phyloP scores from a whole-genome alignment of 768 basidiomycete species.

The Lactifluus rugatus region DNA sequence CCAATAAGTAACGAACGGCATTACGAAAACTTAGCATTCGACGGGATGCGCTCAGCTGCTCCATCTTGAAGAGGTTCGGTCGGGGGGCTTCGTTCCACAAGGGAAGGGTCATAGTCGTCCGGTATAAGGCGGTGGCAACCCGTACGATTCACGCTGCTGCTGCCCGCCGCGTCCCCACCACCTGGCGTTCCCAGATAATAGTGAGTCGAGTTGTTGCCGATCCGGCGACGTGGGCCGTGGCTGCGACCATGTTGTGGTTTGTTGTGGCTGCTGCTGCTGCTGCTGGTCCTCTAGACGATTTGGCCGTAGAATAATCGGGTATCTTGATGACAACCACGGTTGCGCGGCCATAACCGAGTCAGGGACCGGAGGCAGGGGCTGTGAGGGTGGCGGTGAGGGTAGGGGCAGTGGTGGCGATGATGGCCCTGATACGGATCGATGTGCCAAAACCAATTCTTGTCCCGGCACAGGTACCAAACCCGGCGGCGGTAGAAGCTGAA shows the following conservation, averaged over 20 bases:
- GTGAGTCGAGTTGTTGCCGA: neutral
- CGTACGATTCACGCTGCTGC: neutral
- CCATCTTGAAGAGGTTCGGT: neutral
- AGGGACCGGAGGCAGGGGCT: neutral
- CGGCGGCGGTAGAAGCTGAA: neutral
- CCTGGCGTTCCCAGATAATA: neutral
- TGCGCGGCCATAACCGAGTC: too few relatives aligned
- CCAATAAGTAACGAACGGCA: neutral
- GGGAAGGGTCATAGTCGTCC: neutral
- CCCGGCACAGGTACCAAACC: neutral
- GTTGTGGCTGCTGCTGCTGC: neutral
- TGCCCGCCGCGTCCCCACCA: neutral
- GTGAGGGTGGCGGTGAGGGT: neutral
- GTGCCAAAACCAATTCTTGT: too few relatives aligned
- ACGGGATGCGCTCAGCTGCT: too few relatives aligned
- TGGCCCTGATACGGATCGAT: too few relatives aligned
- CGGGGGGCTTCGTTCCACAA: too few relatives aligned
- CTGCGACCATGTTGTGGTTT: neutral
- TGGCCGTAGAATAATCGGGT: neutral
- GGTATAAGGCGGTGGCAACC: constrained; percentile 4
- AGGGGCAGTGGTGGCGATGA: neutral
- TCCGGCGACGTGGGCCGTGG: neutral
- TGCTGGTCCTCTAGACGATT: neutral
- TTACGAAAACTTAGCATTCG: neutral
- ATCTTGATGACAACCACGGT: neutral